Conservation (phyloP, 768 basidiomycete genomes). For the Naematelia encephala region DNA sequence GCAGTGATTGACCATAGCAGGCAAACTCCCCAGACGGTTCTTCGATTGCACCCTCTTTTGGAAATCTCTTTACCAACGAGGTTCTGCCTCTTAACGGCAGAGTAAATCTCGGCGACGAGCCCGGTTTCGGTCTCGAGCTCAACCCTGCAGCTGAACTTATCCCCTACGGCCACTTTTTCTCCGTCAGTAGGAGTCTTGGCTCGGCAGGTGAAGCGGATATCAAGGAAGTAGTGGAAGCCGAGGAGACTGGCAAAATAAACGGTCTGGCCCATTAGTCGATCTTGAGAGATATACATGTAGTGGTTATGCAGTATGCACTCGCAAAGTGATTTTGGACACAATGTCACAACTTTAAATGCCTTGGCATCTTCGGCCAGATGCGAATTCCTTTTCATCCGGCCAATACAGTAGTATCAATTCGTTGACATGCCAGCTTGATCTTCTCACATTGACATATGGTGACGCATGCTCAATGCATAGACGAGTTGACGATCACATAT, state of each 20-base stretch:
- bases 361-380: too few species aligned
- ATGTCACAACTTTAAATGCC: too few species aligned
- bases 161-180: slow-evolving; percentile 44
- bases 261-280: background rate
- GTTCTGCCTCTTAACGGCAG: slow-evolving; percentile 51
- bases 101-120: slow-evolving; percentile 51
- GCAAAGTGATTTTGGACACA: too few species aligned
- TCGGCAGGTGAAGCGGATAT: slow-evolving; percentile 19
- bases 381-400: too few species aligned
- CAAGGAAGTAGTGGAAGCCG: too few species aligned
- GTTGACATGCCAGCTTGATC: too few species aligned
- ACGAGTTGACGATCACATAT: too few species aligned
- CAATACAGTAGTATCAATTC: too few species aligned
- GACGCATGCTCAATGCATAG: too few species aligned
- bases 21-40: slow-evolving; percentile 55
- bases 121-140: slow-evolving; percentile 54
- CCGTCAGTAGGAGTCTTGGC: slow-evolving; percentile 26
- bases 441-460: too few species aligned
- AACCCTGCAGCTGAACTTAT: slow-evolving; percentile 52
- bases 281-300: too few species aligned
- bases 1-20: slow-evolving; percentile 3
- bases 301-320: background rate
- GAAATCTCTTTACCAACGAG: slow-evolving; percentile 55
- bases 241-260: background rate
- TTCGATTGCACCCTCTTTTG: slow-evolving; percentile 53